These are phyloP conservation scores for Ceratocystis ficicola DNA, from an alignment of 2,329 filamentous ascomycete genomes.

Conservation along the genomic window DNA sequence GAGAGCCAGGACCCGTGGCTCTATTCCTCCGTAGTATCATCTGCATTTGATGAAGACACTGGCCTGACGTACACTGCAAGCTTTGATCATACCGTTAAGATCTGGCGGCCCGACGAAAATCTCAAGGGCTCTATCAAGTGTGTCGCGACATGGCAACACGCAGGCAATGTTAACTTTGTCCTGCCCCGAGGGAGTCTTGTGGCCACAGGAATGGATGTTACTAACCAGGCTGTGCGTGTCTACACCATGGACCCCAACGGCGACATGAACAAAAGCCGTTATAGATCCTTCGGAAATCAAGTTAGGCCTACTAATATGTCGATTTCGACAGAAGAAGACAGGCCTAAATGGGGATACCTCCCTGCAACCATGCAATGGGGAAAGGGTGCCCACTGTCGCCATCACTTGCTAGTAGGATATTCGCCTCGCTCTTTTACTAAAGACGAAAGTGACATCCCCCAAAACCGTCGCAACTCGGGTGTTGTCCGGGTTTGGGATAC, in stretches of 20 bases:
- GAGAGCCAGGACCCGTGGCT: conserved; percentile 50
- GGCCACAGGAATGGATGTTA: conserved; percentile 48
- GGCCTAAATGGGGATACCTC: conserved; percentile 46
- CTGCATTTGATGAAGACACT: conserved; percentile 39
- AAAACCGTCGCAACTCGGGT: conserved; percentile 44
- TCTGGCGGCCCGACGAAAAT: conserved; percentile 37
- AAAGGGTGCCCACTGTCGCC: conserved; percentile 32
- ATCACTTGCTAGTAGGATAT: conserved; percentile 49
- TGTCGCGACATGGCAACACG: conserved; percentile 42
- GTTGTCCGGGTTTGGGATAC: conserved; percentile 51
- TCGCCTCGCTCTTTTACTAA: conserved; percentile 44
- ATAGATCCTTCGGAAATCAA: conserved; percentile 27
- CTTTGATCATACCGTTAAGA: conserved; percentile 50
- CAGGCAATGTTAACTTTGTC: conserved; percentile 51
- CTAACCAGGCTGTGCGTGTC: conserved; percentile 43
- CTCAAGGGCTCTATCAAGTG: conserved; percentile 32
- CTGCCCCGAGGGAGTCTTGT: conserved; percentile 36
- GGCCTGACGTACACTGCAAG: conserved; percentile 46
- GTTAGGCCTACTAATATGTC: not conserved
- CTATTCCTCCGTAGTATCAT: conserved; percentile 51
- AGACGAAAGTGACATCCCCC: conserved; percentile 47
- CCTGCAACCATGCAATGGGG: conserved; percentile 55
- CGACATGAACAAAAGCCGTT: conserved; percentile 31
- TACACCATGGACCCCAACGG: conserved; percentile 35
- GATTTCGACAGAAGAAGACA: not conserved